A percentile compares a stretch with the other conserved stretches of the same genome.
Evolutionary conservation across 2,329 filamentous ascomycete genomes (phyloP).

Genomic region (Atkinsonella texensis): DNA sequence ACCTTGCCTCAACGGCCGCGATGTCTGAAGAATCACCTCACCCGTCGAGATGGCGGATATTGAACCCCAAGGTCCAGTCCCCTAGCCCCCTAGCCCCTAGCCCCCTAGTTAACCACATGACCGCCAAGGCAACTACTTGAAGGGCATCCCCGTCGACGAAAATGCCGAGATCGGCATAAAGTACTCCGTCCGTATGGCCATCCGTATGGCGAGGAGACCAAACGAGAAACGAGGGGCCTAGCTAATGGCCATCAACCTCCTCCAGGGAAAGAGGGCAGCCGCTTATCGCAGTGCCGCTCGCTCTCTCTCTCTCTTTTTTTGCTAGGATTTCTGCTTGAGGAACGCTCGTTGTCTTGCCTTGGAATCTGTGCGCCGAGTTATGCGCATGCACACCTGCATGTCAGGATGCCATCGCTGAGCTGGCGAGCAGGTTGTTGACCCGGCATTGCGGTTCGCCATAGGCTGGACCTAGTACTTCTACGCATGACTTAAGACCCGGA

Average conservation of each 20-base stretch:
- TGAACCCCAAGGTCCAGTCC: no score
- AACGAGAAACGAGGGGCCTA: constrained; percentile 23
- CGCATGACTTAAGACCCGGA: constrained; percentile 32
- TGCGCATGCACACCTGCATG: constrained; percentile 40
- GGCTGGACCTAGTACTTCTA: constrained; percentile 38
- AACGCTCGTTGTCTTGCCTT: constrained; percentile 31
- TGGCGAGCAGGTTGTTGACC: constrained; percentile 44
- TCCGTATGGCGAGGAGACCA: constrained; percentile 20
- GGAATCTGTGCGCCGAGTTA: constrained; percentile 40
- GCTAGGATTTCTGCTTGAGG: constrained; percentile 34
- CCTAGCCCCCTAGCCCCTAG: no score
- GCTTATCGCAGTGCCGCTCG: constrained; percentile 29
- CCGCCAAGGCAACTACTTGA: neutral
- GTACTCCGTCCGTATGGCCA: neutral
- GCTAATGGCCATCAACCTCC: constrained; percentile 35
- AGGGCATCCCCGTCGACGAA: neutral
- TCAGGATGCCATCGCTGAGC: constrained; percentile 42
- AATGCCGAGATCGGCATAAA: constrained; percentile 5
- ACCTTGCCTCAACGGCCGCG: no score
- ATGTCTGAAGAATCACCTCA: no score
- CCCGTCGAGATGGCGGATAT: no score
- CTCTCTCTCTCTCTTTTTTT: constrained; percentile 30
- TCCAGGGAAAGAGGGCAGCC: constrained; percentile 32
- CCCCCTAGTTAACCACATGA: neutral
- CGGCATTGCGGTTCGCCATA: constrained; percentile 43